Evolutionary conservation across 345 rosid genomes (phyloP), one percentile per base, ranked within the genome.

Genomic region (Citrus inodora): DNA sequence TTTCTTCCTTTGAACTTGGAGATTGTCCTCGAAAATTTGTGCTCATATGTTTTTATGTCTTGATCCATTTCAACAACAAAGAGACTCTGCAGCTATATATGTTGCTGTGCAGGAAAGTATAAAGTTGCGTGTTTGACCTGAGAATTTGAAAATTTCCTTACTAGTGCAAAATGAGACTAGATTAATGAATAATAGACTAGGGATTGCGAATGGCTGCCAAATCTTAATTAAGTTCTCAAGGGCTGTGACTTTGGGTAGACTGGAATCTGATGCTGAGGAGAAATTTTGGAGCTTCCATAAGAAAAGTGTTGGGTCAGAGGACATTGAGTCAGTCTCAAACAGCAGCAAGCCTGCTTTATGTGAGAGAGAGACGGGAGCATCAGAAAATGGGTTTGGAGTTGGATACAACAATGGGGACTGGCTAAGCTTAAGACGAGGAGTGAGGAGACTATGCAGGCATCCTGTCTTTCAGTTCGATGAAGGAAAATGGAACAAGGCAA

Each of bases 401-500:
- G 83, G 74, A 64, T 83, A 81, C 42, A 81, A 80, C 32, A 76
- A 53, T 30, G 83, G 86, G 14, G 87, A 89, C 24, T 78, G 89
- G 89, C 81, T 82, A 61, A 88, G 90, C 70, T 80, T 88, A 80
- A 83, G 91, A 79, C 80, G 78, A 83, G 93, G 33, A 32, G 33
- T 88, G 80, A 86, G 86, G 80, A 90, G 83, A 78, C 75, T 91
- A 30, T 87, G 92, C 86, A 89, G 88, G 75, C 91, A 92, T 76
- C 92, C 96, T 11, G 85, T 91, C 38, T 94, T 91, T 81, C 92
- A 90, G 85, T 76, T 89, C 5, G 33, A 32, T 32, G 33, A 32
- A 32, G 5, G 33, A 4, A 32, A 32, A 32, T 32, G 5, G 33
- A 32, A 32, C 5, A 5, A 32, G 33, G 33, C 33, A 32, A 32